A percentile compares a stretch with the other conserved stretches of the same genome.
Evolutionary conservation across 1,139 yeast species (phyloP).

Genomic region (Hyphopichia khmerensis): DNA sequence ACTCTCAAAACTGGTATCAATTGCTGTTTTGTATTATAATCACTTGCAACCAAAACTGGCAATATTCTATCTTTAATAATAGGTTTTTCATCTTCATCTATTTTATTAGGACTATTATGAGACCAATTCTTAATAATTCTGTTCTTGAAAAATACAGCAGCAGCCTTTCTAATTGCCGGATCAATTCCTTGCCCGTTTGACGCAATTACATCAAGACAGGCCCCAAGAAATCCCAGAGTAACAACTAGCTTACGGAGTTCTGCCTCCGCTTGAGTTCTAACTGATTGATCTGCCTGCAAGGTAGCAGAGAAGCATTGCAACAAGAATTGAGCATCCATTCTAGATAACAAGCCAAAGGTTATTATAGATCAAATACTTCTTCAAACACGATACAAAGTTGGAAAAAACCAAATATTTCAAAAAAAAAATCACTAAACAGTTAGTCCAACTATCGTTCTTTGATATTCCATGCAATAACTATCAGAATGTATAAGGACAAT

Average conservation of each 20-base stretch:
- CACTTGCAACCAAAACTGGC: conserved; percentile 38
- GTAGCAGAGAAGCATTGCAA: conserved; percentile 84
- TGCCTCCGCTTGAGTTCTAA: conserved; percentile 68
- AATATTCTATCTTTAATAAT: conserved; percentile 63
- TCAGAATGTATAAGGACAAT: no score
- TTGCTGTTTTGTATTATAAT: conserved; percentile 55
- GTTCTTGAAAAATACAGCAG: conserved; percentile 87
- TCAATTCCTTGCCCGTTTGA: conserved; percentile 49
- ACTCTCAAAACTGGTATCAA: conserved; percentile 68
- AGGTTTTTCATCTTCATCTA: conserved; percentile 71
- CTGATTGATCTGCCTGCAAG: conserved; percentile 61
- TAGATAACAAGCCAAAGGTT: no score
- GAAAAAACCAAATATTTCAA: no score
- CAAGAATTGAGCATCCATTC: conserved; percentile 68
- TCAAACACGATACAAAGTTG: no score
- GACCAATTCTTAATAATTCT: conserved; percentile 66
- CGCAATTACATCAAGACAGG: conserved; percentile 72
- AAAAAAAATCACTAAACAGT: no score
- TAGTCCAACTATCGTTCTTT: no score
- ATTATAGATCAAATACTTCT: no score
- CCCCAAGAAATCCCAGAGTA: conserved; percentile 75
- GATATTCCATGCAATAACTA: no score
- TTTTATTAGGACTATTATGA: conserved; percentile 28
- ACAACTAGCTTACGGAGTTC: conserved; percentile 57
- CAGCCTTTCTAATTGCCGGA: conserved; percentile 65